Conservation (phyloP, 805 yeast genomes). For the Ogataea nonfermentans region DNA sequence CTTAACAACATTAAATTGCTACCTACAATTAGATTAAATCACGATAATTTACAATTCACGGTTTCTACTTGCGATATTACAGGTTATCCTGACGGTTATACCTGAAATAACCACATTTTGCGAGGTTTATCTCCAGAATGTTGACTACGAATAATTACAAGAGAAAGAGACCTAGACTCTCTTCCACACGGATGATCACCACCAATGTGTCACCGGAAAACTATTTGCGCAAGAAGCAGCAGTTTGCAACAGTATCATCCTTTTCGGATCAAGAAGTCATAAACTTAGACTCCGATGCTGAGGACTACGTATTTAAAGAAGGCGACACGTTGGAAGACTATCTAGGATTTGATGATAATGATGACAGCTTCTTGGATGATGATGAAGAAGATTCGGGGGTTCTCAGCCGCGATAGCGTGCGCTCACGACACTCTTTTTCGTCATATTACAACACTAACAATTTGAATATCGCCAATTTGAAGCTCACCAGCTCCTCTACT, state of each 20-base stretch:
- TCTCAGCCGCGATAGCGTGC: slow-evolving; percentile 3
- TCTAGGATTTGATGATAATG: slow-evolving; percentile 19
- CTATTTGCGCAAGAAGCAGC: slow-evolving; percentile 29
- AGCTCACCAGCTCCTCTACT: slow-evolving; percentile 12
- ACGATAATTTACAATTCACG: too few species aligned
- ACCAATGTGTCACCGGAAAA: slow-evolving; percentile 8
- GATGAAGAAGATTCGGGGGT: slow-evolving; percentile 10
- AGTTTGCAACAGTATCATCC: slow-evolving; percentile 11
- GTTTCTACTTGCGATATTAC: not conserved
- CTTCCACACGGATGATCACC: slow-evolving; percentile 18
- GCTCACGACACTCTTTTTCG: slow-evolving; percentile 19
- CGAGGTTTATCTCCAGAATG: slow-evolving; percentile 8
- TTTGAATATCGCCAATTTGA: slow-evolving; percentile 19
- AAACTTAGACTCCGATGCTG: slow-evolving; percentile 42
- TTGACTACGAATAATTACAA: slow-evolving; percentile 30
- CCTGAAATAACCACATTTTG: not conserved
- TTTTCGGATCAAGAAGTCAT: slow-evolving; percentile 30
- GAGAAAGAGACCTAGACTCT: slow-evolving; percentile 40
- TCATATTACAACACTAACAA: slow-evolving; percentile 17
- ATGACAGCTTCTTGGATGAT: slow-evolving; percentile 13
- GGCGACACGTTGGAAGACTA: slow-evolving; percentile 9
- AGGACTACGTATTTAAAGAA: slow-evolving; percentile 32
- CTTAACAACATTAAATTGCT: slow-evolving; percentile 2
- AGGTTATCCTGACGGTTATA: not conserved
- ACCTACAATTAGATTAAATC: too few species aligned